These are phyloP conservation scores for Xerocomellus chrysenteron DNA, from an alignment of 768 basidiomycete species.

Conservation along the genomic window DNA sequence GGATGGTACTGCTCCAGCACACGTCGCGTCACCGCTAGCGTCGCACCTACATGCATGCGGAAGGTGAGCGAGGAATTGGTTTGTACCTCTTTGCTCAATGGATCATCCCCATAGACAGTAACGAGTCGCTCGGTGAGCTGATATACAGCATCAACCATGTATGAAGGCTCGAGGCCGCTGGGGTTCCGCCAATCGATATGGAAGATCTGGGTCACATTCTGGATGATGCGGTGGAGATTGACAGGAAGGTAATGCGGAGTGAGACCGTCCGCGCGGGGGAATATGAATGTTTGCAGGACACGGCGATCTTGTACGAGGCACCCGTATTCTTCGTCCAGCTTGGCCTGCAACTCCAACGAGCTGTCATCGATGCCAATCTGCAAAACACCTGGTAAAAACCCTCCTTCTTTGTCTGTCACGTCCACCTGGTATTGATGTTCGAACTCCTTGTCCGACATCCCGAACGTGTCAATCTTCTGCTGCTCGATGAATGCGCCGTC, in stretches of 20 bases:
- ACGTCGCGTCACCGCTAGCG: slow-evolving; percentile 73
- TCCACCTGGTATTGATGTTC: slow-evolving; percentile 92
- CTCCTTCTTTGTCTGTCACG: slow-evolving; percentile 69
- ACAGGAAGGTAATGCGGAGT: slow-evolving; percentile 87
- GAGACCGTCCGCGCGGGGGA: slow-evolving; percentile 69
- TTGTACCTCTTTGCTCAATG: slow-evolving; percentile 74
- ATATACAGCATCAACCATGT: slow-evolving; percentile 78
- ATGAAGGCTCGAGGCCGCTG: slow-evolving; percentile 84
- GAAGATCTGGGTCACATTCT: slow-evolving; percentile 95
- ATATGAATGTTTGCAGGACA: slow-evolving; percentile 75
- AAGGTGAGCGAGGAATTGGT: slow-evolving; percentile 89
- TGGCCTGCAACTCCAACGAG: slow-evolving; percentile 77
- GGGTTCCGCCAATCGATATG: slow-evolving; percentile 93
- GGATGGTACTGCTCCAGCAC: slow-evolving; percentile 88
- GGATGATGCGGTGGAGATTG: slow-evolving; percentile 92
- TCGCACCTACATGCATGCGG: slow-evolving; percentile 89
- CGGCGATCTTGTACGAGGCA: slow-evolving; percentile 75
- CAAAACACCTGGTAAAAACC: slow-evolving; percentile 74
- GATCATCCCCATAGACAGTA: slow-evolving; percentile 85
- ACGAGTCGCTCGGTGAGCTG: slow-evolving; percentile 75
- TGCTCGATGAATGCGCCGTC: slow-evolving; percentile 97
- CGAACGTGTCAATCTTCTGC: slow-evolving; percentile 88
- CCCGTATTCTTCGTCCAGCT: slow-evolving; percentile 75
- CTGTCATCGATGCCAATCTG: slow-evolving; percentile 88
- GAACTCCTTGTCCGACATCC: slow-evolving; percentile 77